Conservation (phyloP, 345 rosid species). For the Corchorus capsularis region DNA sequence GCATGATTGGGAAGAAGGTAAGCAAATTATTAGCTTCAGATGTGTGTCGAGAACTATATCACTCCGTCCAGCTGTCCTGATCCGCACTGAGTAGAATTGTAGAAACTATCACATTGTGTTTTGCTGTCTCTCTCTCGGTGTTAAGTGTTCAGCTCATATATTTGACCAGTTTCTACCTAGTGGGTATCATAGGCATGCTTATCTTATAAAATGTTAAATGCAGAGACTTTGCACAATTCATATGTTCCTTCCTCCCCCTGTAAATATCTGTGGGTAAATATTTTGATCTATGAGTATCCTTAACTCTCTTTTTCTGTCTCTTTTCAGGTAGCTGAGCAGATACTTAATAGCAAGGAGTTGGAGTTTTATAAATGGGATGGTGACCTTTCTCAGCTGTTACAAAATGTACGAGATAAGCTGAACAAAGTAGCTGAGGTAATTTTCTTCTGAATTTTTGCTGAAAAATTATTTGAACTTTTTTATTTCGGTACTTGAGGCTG, state of each 20-base stretch:
- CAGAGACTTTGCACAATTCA: background rate
- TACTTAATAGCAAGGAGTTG: conserved; percentile 65
- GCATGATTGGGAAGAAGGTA: conserved; percentile 97
- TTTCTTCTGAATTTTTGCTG: no score
- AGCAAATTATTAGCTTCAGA: background rate
- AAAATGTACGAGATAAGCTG: conserved; percentile 81
- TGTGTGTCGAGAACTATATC: no score
- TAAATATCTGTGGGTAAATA: no score
- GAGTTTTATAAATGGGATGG: conserved; percentile 95
- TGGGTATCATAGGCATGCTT: background rate
- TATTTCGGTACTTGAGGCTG: background rate
- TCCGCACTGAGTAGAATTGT: no score
- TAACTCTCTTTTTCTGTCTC: background rate
- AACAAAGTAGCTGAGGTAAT: conserved; percentile 72
- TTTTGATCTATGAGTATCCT: background rate
- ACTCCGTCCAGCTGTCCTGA: no score
- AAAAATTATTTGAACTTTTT: no score
- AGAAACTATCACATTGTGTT: background rate
- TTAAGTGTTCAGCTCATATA: background rate
- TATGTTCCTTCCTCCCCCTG: background rate
- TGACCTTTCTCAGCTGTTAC: conserved; percentile 68
- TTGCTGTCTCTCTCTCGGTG: no score
- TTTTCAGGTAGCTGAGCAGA: conserved; percentile 64
- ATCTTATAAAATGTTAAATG: background rate
- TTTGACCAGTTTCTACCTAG: background rate